Conservation (phyloP, 2,329 filamentous ascomycete species). For the Apiospora kogelbergensis region DNA sequence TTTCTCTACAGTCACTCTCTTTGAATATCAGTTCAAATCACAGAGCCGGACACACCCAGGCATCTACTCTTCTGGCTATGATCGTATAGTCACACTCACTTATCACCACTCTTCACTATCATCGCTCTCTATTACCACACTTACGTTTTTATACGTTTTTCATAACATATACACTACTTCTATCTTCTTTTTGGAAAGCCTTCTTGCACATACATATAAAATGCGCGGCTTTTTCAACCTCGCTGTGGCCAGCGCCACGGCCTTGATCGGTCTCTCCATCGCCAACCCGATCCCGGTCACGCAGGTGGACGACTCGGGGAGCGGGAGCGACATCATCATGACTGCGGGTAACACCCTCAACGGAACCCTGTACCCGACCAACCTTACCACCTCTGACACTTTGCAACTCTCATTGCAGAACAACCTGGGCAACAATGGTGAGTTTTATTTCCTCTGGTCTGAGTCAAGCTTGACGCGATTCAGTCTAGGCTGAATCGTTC, state of each 20-base stretch:
- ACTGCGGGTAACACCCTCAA: conserved; percentile 18
- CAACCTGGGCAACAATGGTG: conserved; percentile 1
- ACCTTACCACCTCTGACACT: not conserved
- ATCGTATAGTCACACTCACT: not conserved
- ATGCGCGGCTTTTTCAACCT: conserved; percentile 6
- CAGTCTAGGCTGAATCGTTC: not conserved
- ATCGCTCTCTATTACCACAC: not conserved
- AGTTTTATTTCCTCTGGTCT: not conserved
- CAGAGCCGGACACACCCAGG: not conserved
- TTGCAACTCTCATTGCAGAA: conserved; percentile 9
- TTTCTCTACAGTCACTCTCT: not conserved
- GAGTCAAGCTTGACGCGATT: not conserved
- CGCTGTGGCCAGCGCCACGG: conserved; percentile 14
- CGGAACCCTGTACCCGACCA: conserved; percentile 15
- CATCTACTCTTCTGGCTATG: not conserved
- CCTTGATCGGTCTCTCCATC: conserved; percentile 17
- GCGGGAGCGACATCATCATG: not conserved
- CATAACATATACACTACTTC: no score
- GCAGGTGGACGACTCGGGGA: conserved; percentile 7
- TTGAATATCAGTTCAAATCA: not conserved
- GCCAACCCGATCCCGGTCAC: conserved; percentile 21
- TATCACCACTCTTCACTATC: not conserved
- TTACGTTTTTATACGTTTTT: not conserved
- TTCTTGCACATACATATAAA: not conserved
- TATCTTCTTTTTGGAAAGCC: not conserved